A percentile compares a stretch with the other conserved stretches of the same genome.
Evolutionary conservation across 192 early-diverging fungal genomes (phyloP).

Genomic region (Chytriomyces hyalinus): DNA sequence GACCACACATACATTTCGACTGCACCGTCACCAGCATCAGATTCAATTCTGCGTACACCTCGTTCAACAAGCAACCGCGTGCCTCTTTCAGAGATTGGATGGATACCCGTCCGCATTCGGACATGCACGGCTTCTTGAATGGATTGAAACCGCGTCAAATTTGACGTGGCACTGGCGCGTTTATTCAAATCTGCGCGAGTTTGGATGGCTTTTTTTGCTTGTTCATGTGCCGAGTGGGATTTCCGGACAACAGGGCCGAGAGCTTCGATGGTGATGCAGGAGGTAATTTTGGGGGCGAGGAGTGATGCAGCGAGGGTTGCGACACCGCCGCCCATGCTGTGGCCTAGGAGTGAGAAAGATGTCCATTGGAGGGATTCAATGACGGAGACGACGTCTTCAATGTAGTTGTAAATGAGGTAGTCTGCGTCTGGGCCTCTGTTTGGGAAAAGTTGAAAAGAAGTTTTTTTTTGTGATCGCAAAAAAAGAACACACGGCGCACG

Average conservation of each 20-base stretch:
- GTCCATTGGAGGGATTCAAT: slow-evolving; percentile 27
- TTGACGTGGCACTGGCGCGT: background rate
- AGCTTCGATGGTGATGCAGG: slow-evolving; percentile 26
- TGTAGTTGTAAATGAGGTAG: slow-evolving; percentile 29
- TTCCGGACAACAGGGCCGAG: slow-evolving; percentile 28
- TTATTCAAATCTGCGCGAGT: background rate
- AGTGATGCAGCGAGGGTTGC: slow-evolving; percentile 14
- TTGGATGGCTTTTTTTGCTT: background rate
- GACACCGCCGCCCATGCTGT: slow-evolving; percentile 40
- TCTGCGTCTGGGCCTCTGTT: slow-evolving; percentile 25
- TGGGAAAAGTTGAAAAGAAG: no score
- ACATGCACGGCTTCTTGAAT: slow-evolving; percentile 25
- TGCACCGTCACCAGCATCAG: no score
- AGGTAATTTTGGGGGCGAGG: slow-evolving; percentile 7
- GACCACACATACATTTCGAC: no score
- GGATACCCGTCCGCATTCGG: slow-evolving; percentile 30
- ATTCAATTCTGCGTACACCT: background rate
- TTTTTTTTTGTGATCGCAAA: no score
- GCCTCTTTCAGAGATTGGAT: slow-evolving; percentile 28
- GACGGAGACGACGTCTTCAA: slow-evolving; percentile 33
- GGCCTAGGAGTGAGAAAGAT: slow-evolving; percentile 28
- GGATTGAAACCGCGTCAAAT: slow-evolving; percentile 5
- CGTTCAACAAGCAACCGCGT: slow-evolving; percentile 31
- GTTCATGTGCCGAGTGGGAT: background rate
- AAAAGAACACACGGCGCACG: no score